These are phyloP conservation scores for Zymoseptoria passerinii DNA, from an alignment of 2,329 filamentous ascomycete genomes.

Conservation along the genomic window DNA sequence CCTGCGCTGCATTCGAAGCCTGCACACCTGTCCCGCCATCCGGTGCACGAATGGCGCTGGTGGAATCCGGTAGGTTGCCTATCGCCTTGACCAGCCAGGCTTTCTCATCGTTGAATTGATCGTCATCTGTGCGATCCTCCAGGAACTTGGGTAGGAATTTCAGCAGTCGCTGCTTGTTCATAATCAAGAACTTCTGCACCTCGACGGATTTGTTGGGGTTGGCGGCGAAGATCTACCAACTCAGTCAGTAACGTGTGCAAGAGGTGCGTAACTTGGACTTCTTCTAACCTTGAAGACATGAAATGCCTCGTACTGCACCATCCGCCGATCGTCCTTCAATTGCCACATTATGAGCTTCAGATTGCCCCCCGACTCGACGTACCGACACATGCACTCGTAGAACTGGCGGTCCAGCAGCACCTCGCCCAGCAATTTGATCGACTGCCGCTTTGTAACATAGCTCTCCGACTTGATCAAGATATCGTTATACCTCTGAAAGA, in stretches of 20 bases:
- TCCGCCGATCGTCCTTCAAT: conserved; percentile 87
- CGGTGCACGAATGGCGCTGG: conserved; percentile 16
- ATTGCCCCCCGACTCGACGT: conserved; percentile 90
- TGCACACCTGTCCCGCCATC: not conserved
- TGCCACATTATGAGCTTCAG: conserved; percentile 98
- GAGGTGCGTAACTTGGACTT: not conserved
- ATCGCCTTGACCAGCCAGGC: conserved; percentile 97
- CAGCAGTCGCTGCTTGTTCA: conserved; percentile 87
- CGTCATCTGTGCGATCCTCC: conserved; percentile 90
- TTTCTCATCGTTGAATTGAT: conserved; percentile 97
- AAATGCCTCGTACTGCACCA: conserved; percentile 99
- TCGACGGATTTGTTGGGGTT: conserved; percentile 97
- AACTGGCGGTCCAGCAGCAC: conserved; percentile 90
- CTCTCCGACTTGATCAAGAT: conserved; percentile 83
- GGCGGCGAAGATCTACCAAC: conserved; percentile 74
- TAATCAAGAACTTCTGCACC: conserved; percentile 89
- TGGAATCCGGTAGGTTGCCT: conserved; percentile 28
- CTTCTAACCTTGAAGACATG: conserved; percentile 80
- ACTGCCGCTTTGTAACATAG: conserved; percentile 96
- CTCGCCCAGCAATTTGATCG: conserved; percentile 93
- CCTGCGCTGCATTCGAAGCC: not conserved
- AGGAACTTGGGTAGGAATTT: conserved; percentile 86
- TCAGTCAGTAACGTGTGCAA: not conserved
- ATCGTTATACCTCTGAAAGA: conserved; percentile 86
- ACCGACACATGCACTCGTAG: conserved; percentile 96